A percentile compares a stretch with the other conserved stretches of the same genome.
phyloP scores from a whole-genome alignment of 768 basidiomycete genomes.

The Podaxis sp. region DNA sequence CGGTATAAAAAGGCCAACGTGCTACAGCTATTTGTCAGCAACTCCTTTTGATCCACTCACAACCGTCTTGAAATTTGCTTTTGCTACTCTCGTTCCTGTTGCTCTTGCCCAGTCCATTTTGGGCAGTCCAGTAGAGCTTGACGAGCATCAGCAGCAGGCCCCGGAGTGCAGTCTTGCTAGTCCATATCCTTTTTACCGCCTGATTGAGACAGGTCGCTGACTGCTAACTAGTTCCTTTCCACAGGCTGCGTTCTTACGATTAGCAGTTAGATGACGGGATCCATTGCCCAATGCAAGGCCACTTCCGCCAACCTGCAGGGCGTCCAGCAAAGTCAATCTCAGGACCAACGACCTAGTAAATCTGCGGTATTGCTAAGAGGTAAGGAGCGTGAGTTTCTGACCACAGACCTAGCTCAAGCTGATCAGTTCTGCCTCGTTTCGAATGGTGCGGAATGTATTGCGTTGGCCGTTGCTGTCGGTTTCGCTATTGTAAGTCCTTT shows the following conservation, averaged over 20 bases:
- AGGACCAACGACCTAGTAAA: not conserved
- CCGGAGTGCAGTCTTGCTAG: not conserved
- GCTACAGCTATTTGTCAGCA: not conserved
- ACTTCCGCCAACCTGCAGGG: not conserved
- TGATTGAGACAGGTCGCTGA: not conserved
- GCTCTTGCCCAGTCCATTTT: not conserved
- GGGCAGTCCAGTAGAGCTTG: not conserved
- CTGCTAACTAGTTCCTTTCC: no score
- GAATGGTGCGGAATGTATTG: not conserved
- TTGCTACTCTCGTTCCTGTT: not conserved
- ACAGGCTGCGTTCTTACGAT: not conserved
- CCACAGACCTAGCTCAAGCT: not conserved
- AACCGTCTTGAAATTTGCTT: not conserved
- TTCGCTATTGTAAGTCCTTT: constrained; percentile 1
- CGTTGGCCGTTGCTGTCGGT: not conserved
- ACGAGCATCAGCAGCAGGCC: not conserved
- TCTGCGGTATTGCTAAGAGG: not conserved
- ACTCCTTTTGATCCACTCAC: not conserved
- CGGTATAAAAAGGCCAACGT: not conserved
- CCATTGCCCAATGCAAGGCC: not conserved
- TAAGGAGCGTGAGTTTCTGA: not conserved
- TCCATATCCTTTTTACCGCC: not conserved
- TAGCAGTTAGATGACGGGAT: not conserved
- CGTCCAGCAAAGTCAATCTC: not conserved
- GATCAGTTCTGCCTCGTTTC: not conserved